Evolutionary conservation across 108 stramenopile species (phyloP).

Genomic region (Cyclotella kingstonii): DNA sequence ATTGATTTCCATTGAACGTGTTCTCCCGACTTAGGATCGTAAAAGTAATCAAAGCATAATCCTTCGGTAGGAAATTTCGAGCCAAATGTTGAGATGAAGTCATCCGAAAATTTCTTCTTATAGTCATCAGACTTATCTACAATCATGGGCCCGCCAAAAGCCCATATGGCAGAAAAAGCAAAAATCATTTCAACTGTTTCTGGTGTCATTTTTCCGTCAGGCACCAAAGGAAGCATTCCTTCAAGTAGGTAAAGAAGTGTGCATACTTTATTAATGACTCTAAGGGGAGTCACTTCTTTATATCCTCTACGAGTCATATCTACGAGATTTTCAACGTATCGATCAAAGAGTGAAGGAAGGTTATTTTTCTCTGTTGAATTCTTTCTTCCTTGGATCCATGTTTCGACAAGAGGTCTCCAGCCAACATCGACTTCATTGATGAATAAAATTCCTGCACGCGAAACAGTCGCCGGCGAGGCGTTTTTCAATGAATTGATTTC

Average conservation of each 20-base stretch:
- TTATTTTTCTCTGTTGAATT: conserved; percentile 56
- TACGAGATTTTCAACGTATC: conserved; percentile 74
- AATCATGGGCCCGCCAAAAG: conserved; percentile 90
- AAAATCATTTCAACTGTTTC: conserved; percentile 72
- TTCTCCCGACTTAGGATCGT: conserved; percentile 49
- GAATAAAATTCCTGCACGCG: conserved; percentile 88
- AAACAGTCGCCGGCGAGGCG: conserved; percentile 91
- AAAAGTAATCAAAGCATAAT: conserved; percentile 82
- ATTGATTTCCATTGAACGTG: conserved; percentile 60
- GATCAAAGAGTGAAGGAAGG: conserved; percentile 81
- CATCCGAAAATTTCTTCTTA: conserved; percentile 74
- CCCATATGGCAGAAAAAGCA: conserved; percentile 83
- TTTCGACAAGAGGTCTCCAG: conserved; percentile 88
- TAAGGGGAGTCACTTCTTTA: conserved; percentile 78
- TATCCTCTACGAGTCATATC: conserved; percentile 75
- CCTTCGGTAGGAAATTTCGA: conserved; percentile 72
- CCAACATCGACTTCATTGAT: conserved; percentile 89
- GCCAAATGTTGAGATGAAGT: conserved; percentile 59
- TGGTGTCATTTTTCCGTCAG: conserved; percentile 60
- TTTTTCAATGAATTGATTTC: conserved; percentile 91
- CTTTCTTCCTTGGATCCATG: conserved; percentile 67
- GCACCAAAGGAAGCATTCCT: conserved; percentile 53
- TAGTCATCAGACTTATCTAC: conserved; percentile 83
- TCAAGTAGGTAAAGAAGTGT: conserved; percentile 80
- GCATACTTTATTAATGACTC: conserved; percentile 78